These are phyloP conservation scores for Alternaria novae-zelandiae DNA, from an alignment of 2,329 filamentous ascomycete genomes.

Conservation along the genomic window DNA sequence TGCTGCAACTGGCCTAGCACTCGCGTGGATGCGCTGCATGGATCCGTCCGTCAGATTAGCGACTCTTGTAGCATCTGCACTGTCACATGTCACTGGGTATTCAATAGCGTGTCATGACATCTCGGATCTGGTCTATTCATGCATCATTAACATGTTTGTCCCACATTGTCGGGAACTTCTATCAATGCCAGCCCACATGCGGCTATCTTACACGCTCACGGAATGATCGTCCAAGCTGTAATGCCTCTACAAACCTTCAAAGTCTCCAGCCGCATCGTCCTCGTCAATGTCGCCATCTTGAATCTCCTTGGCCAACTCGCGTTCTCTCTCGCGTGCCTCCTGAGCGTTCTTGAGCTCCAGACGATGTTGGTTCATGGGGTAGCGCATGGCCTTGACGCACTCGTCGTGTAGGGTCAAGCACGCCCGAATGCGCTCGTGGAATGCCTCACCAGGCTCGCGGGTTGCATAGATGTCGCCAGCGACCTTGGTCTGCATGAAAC, in stretches of 20 bases:
- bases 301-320: constrained; percentile 98
- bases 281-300: constrained; percentile 97
- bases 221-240: background rate
- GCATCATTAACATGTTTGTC: constrained; percentile 28
- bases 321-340: constrained; percentile 94
- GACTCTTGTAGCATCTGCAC: constrained; percentile 1
- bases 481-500: constrained; percentile 99
- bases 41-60: constrained; percentile 9
- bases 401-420: constrained; percentile 94
- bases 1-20: constrained; percentile 30
- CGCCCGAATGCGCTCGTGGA: constrained; percentile 94
- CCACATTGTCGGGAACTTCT: constrained; percentile 20
- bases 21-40: constrained; percentile 23
- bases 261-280: constrained; percentile 93
- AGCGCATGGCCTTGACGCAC: constrained; percentile 99
- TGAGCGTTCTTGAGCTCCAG: constrained; percentile 97
- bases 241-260: constrained; percentile 81
- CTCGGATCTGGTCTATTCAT: constrained; percentile 24
- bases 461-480: constrained; percentile 96
- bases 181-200: constrained; percentile 27
- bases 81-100: background rate
- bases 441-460: constrained; percentile 92
- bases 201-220: constrained; percentile 28
- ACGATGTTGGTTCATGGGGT: constrained; percentile 98
- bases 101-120: background rate